A percentile compares a stretch with the other conserved stretches of the same genome.
Conservation (phyloP, 768 basidiomycete species). For the Suillus subluteus region DNA sequence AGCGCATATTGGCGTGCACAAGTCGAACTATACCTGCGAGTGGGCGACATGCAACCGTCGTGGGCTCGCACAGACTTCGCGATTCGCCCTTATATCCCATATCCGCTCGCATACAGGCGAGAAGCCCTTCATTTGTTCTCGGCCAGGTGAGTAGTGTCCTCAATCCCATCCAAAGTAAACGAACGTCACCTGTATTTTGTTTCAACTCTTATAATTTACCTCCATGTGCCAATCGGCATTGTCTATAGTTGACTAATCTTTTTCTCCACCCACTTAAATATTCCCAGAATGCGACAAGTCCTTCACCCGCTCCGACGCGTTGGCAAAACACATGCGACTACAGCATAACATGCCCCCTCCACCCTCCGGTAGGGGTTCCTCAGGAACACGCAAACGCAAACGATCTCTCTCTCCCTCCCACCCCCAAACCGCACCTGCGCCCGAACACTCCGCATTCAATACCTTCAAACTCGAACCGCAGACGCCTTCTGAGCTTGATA, state of each 20-base stretch:
- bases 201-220: background rate
- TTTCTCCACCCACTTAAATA: background rate
- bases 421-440: constrained; percentile 23
- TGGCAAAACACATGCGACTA: constrained; percentile 89
- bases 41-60: constrained; percentile 83
- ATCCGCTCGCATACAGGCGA: constrained; percentile 93
- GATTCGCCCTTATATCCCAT: constrained; percentile 90
- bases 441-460: constrained; percentile 43
- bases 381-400: constrained; percentile 68
- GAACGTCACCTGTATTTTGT: background rate
- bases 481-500: constrained; percentile 39
- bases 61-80: constrained; percentile 83
- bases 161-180: constrained; percentile 13
- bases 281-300: constrained; percentile 87
- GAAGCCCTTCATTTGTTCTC: constrained; percentile 85
- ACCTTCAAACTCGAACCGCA: constrained; percentile 68
- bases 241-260: background rate
- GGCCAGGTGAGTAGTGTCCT: constrained; percentile 60
- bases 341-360: constrained; percentile 83
- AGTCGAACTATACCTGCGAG: constrained; percentile 87
- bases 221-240: constrained; percentile 4
- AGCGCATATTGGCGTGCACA: constrained; percentile 85
- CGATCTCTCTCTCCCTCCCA: constrained; percentile 35
- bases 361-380: constrained; percentile 70
- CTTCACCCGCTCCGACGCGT: constrained; percentile 93